Base-by-base conservation (phyloP, 2,329 filamentous ascomycete species). In the Arthroderma sp. region DNA sequence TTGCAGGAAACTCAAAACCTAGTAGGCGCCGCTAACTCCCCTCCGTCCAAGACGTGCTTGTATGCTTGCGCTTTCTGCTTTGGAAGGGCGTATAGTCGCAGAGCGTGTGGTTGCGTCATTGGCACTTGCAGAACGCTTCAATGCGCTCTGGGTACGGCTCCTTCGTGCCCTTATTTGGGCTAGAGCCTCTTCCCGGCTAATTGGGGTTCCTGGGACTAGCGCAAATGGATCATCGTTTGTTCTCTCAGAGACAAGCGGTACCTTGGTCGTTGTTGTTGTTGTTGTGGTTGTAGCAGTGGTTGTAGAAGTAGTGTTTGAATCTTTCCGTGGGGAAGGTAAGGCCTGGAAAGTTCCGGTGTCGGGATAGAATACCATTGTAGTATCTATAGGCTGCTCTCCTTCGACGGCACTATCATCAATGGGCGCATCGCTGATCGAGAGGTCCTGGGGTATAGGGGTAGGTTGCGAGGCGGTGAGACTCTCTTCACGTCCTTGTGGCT, bases 81-180 rank as follows among this genome's bases (percentile, higher is more conserved):
- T 58, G 4, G 62, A 62, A 33, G 61, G 7, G 40, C 22, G n/a
- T 40, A 38, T 11, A 39, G 36, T 9, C 45, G 47, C 55, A 30
- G 55, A 49, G 30, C 55, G 56, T 8, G 59, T 48, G 4, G 50
- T 55, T 32, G 58, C 57, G 49, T 66, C 64, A 30, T 55, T 61
- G 11, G 61, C 61, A 39, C 64, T 67, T 7, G 58, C 60, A 38
- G 63, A 66, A 47, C 63, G 56, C 47, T 67, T 61, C 47, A 57
- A 52, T 60, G 47, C 46, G 10, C 45, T 60, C 47, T 63, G 62
- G n/a, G 69, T 63, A 41, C 67, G 60, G 9, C 63, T 66, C 44
- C 69, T 60, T 39, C 69, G 57, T n/a, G 67, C 68, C 46, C 67
- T 56, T 36, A 72, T 72, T 49, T 70, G 67, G 5, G 69, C 69